Conservation (phyloP, 768 basidiomycete species). For the Russula griseocarnosa region DNA sequence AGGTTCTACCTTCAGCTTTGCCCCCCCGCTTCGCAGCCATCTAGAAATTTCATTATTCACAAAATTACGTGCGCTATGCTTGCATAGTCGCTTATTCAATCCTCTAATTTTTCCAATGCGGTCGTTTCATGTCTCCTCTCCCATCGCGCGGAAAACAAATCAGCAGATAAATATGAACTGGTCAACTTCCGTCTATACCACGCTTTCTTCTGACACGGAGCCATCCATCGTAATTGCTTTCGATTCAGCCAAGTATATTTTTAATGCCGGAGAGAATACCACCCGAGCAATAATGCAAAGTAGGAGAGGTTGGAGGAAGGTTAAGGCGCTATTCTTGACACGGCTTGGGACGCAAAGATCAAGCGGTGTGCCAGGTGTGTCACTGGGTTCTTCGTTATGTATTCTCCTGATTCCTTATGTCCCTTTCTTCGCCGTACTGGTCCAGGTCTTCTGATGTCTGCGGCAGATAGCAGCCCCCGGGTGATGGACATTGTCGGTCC, state of each 20-base stretch:
- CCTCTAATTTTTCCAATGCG: constrained; percentile 3
- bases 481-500: constrained; percentile 68
- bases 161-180: constrained; percentile 46
- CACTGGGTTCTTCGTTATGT: neutral
- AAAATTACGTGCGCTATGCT: constrained; percentile 29
- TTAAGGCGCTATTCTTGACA: constrained; percentile 70
- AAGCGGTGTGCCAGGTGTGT: constrained; percentile 70
- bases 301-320: constrained; percentile 58
- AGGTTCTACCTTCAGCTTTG: neutral
- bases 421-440: neutral
- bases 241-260: constrained; percentile 76
- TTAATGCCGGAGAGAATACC: constrained; percentile 83
- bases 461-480: constrained; percentile 64
- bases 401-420: neutral
- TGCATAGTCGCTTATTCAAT: constrained; percentile 26
- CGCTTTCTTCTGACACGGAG: constrained; percentile 71
- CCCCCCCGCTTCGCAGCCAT: neutral
- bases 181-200: constrained; percentile 57
- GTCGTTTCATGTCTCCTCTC: constrained; percentile 8
- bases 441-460: constrained; percentile 71
- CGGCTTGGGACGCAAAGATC: constrained; percentile 56
- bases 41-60: constrained; percentile 22
- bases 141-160: neutral
- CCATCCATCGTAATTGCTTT: constrained; percentile 73
- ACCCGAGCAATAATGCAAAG: constrained; percentile 71